phyloP scores from a whole-genome alignment of 768 basidiomycete species.

The Polyporus arcularius region DNA sequence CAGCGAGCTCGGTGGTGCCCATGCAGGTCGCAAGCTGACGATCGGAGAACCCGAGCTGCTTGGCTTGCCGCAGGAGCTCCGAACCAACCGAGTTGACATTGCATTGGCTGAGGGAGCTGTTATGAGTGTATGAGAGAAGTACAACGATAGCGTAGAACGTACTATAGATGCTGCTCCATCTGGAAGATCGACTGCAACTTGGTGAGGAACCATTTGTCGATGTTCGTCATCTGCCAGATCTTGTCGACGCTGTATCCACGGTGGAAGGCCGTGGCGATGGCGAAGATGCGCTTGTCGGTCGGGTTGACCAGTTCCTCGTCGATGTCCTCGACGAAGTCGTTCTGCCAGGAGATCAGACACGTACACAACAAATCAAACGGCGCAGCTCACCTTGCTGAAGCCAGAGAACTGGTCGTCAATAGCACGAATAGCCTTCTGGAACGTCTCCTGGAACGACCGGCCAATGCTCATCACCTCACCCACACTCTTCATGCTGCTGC shows the following conservation, averaged over 20 bases:
- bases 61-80: conserved; percentile 73
- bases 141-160: conserved; percentile 31
- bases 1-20: conserved; percentile 89
- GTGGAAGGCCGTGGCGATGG: conserved; percentile 92
- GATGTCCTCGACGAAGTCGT: conserved; percentile 85
- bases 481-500: conserved; percentile 98
- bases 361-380: background rate
- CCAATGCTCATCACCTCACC: conserved; percentile 99
- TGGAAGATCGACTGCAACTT: conserved; percentile 81
- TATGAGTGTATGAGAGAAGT: too few species aligned
- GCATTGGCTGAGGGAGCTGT: conserved; percentile 46
- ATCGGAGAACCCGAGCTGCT: conserved; percentile 96
- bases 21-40: conserved; percentile 82
- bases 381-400: conserved; percentile 69
- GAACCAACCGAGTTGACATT: conserved; percentile 65
- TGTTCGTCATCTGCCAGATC: conserved; percentile 97
- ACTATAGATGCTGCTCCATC: conserved; percentile 81
- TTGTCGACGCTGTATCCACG: conserved; percentile 93
- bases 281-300: conserved; percentile 96
- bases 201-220: conserved; percentile 98
- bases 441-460: conserved; percentile 96
- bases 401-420: conserved; percentile 96
- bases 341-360: conserved; percentile 47
- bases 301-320: conserved; percentile 93
- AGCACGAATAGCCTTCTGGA: conserved; percentile 96